Evolutionary conservation across 345 rosid genomes (phyloP), one percentile per base, ranked within the genome.

Genomic region (Euphorbia lathyris): DNA sequence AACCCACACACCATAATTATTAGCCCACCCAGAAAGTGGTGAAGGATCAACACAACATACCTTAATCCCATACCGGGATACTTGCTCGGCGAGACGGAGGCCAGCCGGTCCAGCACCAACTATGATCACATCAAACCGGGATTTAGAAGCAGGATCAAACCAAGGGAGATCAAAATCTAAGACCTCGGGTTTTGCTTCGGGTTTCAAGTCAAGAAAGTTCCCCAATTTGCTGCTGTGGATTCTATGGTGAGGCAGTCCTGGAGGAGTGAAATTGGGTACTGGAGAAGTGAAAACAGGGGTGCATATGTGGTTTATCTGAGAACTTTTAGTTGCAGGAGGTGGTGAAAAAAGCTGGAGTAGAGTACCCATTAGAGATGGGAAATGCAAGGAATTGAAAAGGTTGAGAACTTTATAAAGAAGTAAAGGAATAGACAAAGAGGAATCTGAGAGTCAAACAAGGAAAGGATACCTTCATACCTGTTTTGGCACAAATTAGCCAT

Each of bases 71-170:
- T 47, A 67, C 6, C 72, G 43, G 3, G 89, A 80, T 0, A 85
- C 85, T 71, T 82, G 90, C 79, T 88, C 94, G 0, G 87, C 89
- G 0, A 88, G 78, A 23, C 91, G 87, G 58, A 86, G 81, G 57
- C 94, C 94, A 7, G 86, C 87, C 0, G 94, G 93, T 55, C 94
- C 94, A 6, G 89, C 51, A 60, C 94, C 94, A 25, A 86, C 81
- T 43, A 88, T 47, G 76, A 86, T 72, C 52, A 88, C 88, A 55
- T 88, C 89, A 25, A 83, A 83, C 27, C 76, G 67, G 10, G 69
- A 42, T 17, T 79, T 77, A 43, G 71, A 82, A 19, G 69, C 66
- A 2, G 86, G 76, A 57, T 76, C 63, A 38, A 77, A 36, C 86
- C 76, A 79, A 38, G 82, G 34, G 29, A 88, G 76, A 72, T 86